Percentiles rank a stretch among this genome's conserved stretches.
Evolutionary conservation across 306 rosid genomes (phyloP).

Genomic region (Quercus gilva): DNA sequence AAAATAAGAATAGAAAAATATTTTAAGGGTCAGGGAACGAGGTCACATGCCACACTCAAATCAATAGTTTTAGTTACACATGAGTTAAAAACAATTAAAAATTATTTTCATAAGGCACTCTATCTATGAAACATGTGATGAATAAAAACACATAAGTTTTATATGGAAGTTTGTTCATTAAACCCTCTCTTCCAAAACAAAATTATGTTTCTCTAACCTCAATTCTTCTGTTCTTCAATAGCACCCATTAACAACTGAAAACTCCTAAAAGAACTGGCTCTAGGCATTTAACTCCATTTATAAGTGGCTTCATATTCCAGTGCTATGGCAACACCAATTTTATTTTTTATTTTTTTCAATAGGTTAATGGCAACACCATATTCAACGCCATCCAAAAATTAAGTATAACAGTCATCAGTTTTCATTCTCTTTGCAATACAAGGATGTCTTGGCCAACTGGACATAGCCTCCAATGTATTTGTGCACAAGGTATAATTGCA

Average conservation of each 20-base stretch:
- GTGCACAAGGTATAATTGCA: background rate
- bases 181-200: background rate
- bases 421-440: background rate
- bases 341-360: too few relatives aligned
- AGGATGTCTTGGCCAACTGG: background rate
- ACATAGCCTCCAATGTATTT: background rate
- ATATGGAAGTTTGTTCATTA: background rate
- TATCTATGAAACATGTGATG: background rate
- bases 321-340: background rate
- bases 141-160: background rate
- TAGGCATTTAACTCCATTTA: background rate
- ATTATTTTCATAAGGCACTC: background rate
- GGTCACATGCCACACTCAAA: background rate
- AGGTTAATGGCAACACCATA: background rate
- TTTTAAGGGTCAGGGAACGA: background rate
- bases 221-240: background rate
- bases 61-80: background rate
- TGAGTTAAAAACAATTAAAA: background rate
- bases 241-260: background rate
- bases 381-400: background rate
- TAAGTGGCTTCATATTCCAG: background rate
- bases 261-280: background rate
- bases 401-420: background rate
- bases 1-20: background rate
- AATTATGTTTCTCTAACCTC: too few relatives aligned